These are phyloP conservation scores for Elongisporangium prolatum DNA, from an alignment of 352 stramenopile species.

Conservation along the genomic window DNA sequence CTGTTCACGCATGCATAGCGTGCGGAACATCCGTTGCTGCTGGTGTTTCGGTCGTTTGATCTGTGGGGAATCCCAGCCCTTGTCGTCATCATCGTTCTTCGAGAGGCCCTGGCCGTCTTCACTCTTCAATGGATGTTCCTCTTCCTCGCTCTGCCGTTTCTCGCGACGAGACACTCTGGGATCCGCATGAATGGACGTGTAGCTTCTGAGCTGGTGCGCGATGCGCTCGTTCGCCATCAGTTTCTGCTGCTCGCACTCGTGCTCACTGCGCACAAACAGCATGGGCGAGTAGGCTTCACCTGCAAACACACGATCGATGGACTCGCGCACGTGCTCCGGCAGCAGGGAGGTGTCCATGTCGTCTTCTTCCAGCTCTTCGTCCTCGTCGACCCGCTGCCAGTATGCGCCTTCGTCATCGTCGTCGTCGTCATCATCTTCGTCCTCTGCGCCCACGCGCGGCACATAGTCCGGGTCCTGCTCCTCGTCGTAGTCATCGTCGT, in stretches of 20 bases:
- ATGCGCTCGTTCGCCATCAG: conserved; percentile 51
- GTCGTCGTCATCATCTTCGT: conserved; percentile 19
- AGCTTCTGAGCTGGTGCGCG: conserved; percentile 56
- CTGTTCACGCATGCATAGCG: conserved; percentile 63
- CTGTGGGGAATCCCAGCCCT: neutral
- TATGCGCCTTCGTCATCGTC: conserved; percentile 16
- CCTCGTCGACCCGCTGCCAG: conserved; percentile 20
- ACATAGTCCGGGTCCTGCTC: conserved; percentile 9
- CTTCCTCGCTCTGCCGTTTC: conserved; percentile 8
- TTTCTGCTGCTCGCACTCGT: conserved; percentile 51
- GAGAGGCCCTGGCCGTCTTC: neutral
- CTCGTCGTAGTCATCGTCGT: conserved; percentile 7
- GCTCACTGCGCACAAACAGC: conserved; percentile 53
- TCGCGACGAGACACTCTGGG: neutral
- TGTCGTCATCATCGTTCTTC: neutral
- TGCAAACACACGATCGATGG: conserved; percentile 64
- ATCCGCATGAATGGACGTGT: conserved; percentile 23
- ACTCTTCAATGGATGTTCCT: conserved; percentile 2
- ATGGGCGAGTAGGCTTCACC: conserved; percentile 53
- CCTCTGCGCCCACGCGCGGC: conserved; percentile 7
- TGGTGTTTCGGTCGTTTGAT: conserved; percentile 4
- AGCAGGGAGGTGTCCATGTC: conserved; percentile 31
- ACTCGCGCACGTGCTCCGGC: conserved; percentile 36
- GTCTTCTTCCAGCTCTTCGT: conserved; percentile 24
- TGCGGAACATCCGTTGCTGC: conserved; percentile 44